Conservation (phyloP, 352 stramenopile genomes). For the Detonula confervacea region DNA sequence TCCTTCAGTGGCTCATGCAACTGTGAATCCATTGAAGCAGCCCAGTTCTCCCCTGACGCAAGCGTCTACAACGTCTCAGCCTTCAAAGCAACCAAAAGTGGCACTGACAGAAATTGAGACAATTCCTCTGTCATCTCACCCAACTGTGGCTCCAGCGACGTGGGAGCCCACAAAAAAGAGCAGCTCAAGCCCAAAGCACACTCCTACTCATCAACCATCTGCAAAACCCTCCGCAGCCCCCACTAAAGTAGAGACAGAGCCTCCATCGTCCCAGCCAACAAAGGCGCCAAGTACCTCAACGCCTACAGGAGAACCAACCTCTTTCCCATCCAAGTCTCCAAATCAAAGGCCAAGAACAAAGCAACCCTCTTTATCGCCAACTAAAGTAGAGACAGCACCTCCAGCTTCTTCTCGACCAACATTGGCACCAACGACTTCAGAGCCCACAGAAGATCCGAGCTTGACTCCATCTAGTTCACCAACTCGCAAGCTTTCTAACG, state of each 20-base stretch:
- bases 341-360: not conserved
- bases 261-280: not conserved
- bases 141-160: too few relatives aligned
- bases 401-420: not conserved
- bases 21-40: not conserved
- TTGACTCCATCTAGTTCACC: not conserved
- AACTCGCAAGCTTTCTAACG: not conserved
- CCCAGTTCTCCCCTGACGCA: not conserved
- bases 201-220: too few relatives aligned
- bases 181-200: too few relatives aligned
- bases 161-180: too few relatives aligned
- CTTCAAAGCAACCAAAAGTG: not conserved
- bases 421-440: not conserved
- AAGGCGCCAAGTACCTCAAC: too few relatives aligned
- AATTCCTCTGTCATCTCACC: too few relatives aligned
- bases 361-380: not conserved
- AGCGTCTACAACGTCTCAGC: not conserved
- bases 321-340: not conserved
- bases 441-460: conserved; percentile 1
- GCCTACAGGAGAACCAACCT: not conserved
- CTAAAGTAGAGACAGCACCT: not conserved
- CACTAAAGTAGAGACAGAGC: not conserved
- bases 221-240: too few relatives aligned
- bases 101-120: too few relatives aligned
- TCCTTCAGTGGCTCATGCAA: not conserved